These are phyloP conservation scores for Galerina marginata DNA, from an alignment of 768 basidiomycete species.

Conservation along the genomic window DNA sequence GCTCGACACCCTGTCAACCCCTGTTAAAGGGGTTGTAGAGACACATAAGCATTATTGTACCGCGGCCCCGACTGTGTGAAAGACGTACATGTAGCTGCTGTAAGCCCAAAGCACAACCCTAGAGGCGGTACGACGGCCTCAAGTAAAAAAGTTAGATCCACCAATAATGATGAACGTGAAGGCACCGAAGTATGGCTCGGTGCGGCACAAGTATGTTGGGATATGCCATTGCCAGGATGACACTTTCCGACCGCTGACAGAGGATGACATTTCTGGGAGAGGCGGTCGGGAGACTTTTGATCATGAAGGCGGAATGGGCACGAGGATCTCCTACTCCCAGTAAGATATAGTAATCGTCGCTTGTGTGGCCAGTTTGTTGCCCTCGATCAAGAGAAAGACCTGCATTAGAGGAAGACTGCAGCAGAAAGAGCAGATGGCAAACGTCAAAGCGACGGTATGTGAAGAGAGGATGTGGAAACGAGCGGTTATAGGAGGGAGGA, in stretches of 20 bases:
- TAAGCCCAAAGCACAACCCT: not conserved
- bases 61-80: constrained; percentile 2
- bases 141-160: constrained; percentile 1
- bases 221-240: constrained; percentile 16
- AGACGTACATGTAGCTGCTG: not conserved
- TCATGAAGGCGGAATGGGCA: constrained; percentile 2
- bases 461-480: constrained; percentile 12
- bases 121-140: constrained; percentile 11
- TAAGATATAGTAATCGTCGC: not conserved
- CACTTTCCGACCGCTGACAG: constrained; percentile 13
- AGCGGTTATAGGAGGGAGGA: constrained; percentile 13
- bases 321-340: constrained; percentile 10
- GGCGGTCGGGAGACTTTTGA: not conserved
- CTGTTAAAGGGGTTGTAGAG: not conserved
- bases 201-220: constrained; percentile 18
- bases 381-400: constrained; percentile 2
- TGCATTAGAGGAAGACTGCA: not conserved
- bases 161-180: constrained; percentile 15
- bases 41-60: not conserved
- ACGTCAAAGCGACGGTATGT: constrained; percentile 22
- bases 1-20: not conserved
- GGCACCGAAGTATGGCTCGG: constrained; percentile 14
- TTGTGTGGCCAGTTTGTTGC: constrained; percentile 3
- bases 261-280: constrained; percentile 14
- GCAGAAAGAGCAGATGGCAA: constrained; percentile 1